These are phyloP conservation scores for Rhipidocladum racemiflorum DNA, from an alignment of 176 grass and related monocot species.

Conservation along the genomic window DNA sequence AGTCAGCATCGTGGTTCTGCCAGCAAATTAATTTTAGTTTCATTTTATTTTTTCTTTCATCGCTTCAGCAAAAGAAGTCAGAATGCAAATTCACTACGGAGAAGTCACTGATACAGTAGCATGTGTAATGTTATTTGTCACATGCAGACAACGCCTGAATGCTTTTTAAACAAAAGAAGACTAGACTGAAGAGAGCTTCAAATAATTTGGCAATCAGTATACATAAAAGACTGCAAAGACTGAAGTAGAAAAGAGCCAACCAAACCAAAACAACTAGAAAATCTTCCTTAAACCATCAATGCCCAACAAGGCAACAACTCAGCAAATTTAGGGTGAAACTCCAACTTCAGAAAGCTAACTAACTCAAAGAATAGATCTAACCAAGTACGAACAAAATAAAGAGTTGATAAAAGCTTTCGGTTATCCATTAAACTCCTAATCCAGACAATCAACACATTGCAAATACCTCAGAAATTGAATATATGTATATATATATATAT, in stretches of 20 bases:
- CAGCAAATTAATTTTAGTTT: background rate
- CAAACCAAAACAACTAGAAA: background rate
- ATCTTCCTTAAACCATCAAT: background rate
- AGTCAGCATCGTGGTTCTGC: background rate
- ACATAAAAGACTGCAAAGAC: background rate
- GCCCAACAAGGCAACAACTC: background rate
- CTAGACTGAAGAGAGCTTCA: background rate
- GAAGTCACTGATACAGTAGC: background rate
- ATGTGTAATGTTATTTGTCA: background rate
- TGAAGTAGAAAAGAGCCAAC: background rate
- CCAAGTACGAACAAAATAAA: background rate
- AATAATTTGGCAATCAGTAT: background rate
- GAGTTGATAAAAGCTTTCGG: background rate
- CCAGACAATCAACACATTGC: background rate
- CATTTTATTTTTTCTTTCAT: background rate
- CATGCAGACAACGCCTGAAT: background rate
- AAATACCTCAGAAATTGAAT: too few relatives aligned
- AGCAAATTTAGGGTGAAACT: background rate
- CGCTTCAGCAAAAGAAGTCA: background rate
- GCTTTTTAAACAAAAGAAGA: background rate
- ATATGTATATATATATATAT: too few relatives aligned
- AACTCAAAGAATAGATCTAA: background rate
- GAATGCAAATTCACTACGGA: background rate
- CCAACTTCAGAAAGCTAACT: background rate
- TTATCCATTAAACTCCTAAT: background rate